Evolutionary conservation across 2,329 filamentous ascomycete genomes (phyloP), one percentile per base, ranked within the genome.

Genomic region (Epichloe scottii): DNA sequence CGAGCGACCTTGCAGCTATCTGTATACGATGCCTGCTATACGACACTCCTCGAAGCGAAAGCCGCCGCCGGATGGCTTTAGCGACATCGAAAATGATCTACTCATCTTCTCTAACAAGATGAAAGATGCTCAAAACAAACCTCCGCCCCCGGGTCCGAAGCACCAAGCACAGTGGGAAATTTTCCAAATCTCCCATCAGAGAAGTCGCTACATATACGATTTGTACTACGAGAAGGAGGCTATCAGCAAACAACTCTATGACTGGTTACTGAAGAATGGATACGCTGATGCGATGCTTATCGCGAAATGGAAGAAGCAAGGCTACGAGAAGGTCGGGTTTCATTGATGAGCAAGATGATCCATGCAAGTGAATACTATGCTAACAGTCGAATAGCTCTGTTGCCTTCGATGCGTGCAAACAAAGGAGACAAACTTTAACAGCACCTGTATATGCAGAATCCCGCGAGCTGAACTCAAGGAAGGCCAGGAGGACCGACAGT

Each of bases 231-330:
- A 94, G 68, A 95, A 96, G 71, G 88, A 96, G 70, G 91, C 91
- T 48, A 97, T 98, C 66, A 87, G 81, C 68, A 91, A 87, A 71
- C 76, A 84, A 68, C 75, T 98, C 19, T 98, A 98, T 69, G 93
- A 97, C 59, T 98, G 88, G 84, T 73, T 97, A 57, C 73, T 98
- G 54, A 98, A 98, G 78, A 96, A 98, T 65, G 84, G 84, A 47
- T 97, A 98, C 66, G 93, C 90, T 5, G 93, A 98, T 69, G 82
- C 87, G 44, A 93, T 90, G 73, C 73, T 98, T 63, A 97, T 98
- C 64, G 93, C 93, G 14, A 98, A 98, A 73, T 98, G 93, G 93
- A 98, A 98, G 81, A 98, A 98, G 74, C 87, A 94, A 63, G 93
- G 93, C 15, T 98, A 98, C 63, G 93, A 98, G 70, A 96, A 97